phyloP scores from a whole-genome alignment of 805 yeast genomes.

The Candida sanyiensis region DNA sequence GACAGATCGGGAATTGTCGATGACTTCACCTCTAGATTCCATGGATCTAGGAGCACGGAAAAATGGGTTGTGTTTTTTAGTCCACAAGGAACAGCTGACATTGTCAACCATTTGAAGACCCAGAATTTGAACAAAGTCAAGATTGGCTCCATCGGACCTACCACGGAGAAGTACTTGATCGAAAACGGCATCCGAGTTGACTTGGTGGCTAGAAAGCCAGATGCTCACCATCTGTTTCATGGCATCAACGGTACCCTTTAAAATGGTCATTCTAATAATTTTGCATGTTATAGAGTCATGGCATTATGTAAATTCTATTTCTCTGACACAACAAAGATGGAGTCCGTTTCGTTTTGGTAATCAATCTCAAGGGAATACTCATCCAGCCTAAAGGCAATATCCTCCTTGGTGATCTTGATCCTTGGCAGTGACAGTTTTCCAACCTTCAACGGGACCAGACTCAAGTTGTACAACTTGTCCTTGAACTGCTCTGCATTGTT shows the following conservation, averaged over 20 bases:
- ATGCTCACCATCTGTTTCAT: conserved; percentile 50
- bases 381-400: conserved; percentile 25
- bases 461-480: conserved; percentile 29
- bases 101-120: conserved; percentile 41
- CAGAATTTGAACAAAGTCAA: conserved; percentile 20
- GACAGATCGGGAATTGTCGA: conserved; percentile 41
- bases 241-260: conserved; percentile 20
- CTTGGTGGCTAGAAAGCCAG: conserved; percentile 68
- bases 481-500: conserved; percentile 13
- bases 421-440: conserved; percentile 71
- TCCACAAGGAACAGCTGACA: conserved; percentile 76
- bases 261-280: no score
- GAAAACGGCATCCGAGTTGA: conserved; percentile 49
- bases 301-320: no score
- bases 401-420: conserved; percentile 38
- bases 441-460: conserved; percentile 66
- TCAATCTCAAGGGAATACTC: conserved; percentile 51
- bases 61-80: conserved; percentile 85
- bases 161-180: conserved; percentile 62
- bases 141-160: conserved; percentile 89
- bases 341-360: conserved; percentile 61
- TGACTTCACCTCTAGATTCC: conserved; percentile 26
- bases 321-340: conserved; percentile 67
- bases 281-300: no score
- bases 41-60: conserved; percentile 11